Conservation (phyloP, 1,284 basidiomycete species). For the Afroboletus lepidellus region DNA sequence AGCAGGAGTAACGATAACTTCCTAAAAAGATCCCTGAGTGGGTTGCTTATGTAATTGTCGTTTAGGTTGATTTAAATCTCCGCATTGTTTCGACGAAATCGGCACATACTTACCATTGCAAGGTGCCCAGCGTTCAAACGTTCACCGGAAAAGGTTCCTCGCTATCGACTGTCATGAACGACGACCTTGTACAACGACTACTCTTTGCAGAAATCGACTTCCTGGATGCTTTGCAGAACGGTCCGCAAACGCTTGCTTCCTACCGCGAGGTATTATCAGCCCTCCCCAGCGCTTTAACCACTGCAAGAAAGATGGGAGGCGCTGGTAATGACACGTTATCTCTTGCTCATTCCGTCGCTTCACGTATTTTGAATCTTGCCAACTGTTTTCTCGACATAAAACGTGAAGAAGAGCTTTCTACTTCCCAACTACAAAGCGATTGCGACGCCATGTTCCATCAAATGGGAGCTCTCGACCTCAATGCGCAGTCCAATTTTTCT, state of each 20-base stretch:
- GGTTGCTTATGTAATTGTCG: too few relatives aligned
- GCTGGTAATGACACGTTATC: neutral
- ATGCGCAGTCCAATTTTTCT: neutral
- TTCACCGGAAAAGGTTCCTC: too few relatives aligned
- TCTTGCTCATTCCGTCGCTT: slow-evolving; percentile 5
- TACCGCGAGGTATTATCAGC: slow-evolving; percentile 4
- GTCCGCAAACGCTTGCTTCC: neutral
- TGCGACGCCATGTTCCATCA: slow-evolving; percentile 11
- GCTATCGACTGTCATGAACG: slow-evolving; percentile 1
- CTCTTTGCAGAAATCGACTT: slow-evolving; percentile 7
- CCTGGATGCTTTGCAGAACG: neutral
- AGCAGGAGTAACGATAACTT: too few relatives aligned
- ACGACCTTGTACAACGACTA: slow-evolving; percentile 5
- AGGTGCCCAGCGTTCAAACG: too few relatives aligned
- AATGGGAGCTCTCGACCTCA: slow-evolving; percentile 4
- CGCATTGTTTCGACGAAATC: neutral
- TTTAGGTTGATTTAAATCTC: neutral
- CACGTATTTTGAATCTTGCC: slow-evolving; percentile 8
- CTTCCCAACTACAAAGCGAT: neutral
- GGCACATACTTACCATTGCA: too few relatives aligned
- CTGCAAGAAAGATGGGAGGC: neutral
- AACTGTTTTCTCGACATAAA: slow-evolving; percentile 10
- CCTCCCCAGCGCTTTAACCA: neutral
- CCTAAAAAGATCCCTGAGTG: too few relatives aligned
- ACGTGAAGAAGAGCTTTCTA: neutral